Base-by-base conservation (phyloP, 2,329 filamentous ascomycete genomes). In the Trichophyton rubrum region DNA sequence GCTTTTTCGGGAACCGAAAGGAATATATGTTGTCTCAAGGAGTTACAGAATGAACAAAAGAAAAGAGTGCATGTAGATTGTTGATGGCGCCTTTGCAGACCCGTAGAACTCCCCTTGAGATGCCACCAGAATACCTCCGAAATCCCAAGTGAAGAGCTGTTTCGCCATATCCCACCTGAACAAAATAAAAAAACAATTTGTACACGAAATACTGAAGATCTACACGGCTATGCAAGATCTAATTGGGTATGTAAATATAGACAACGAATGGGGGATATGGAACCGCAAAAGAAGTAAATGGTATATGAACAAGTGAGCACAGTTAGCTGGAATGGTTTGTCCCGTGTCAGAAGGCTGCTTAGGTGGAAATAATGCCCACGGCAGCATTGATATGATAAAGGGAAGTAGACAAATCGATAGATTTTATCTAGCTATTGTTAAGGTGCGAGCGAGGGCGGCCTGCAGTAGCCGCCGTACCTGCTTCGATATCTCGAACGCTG, bases 401-500 rank as follows among this genome's bases (percentile, higher is more conserved):
- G 1, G 3, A 43, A 2, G 5, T 47, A 22, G 43, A 47, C 17
- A 47, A 47, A 47, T 47, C 43, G 11, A 3, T 20, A 20, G 45
- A 27, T 51, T 13, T 51, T 13, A 27, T 51, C 45, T 51, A 51
- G 20, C 20, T 51, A 13, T 51, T 55, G n/a, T 55, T 7, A 35
- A 8, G 51, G 5, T 55, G 51, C 2, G 51, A 55, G 15, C 13
- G 59, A 6, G 60, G 56, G 22, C 60, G 64, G 40, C 63, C 61
- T 27, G 60, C 59, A 15, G 61, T 62, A 24, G 57, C 41, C 30
- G 60, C 35, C 1, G 62, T 60, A 17, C 38, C 55, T 8, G 60
- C 61, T 33, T 65, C 63, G 20, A 60, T 64, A 20, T 45, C 43
- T 41, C 51, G 33, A 3, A 51, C 8, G 22, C 55, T 56, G 43